A percentile compares a stretch with the other conserved stretches of the same genome.
Evolutionary conservation across 805 yeast genomes (phyloP).

Genomic region (Saccharomycopsis babjevae): DNA sequence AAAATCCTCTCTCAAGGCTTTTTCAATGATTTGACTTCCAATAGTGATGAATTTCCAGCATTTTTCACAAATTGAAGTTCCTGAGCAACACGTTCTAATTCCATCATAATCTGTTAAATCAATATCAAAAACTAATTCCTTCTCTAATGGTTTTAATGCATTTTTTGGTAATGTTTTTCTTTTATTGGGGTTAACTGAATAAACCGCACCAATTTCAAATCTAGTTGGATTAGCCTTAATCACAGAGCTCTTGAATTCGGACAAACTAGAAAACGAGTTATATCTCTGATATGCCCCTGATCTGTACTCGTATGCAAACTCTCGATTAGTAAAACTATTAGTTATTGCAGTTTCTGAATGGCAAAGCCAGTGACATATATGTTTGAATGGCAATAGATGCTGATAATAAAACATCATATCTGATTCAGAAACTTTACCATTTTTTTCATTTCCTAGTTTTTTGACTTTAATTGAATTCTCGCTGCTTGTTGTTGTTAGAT

Average conservation of each 20-base stretch:
- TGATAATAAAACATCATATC: constrained; percentile 70
- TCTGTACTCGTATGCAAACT: constrained; percentile 83
- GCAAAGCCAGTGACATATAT: constrained; percentile 79
- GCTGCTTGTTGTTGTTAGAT: not conserved
- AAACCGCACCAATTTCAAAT: constrained; percentile 92
- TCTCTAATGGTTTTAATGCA: constrained; percentile 69
- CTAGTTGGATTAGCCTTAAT: constrained; percentile 71
- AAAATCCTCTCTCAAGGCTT: constrained; percentile 73
- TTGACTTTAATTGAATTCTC: not conserved
- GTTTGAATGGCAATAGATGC: constrained; percentile 62
- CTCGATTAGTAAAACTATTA: constrained; percentile 73
- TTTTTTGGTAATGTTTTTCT: constrained; percentile 66
- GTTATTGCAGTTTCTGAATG: constrained; percentile 60
- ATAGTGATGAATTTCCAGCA: constrained; percentile 92
- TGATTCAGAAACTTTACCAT: constrained; percentile 33
- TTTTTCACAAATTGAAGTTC: constrained; percentile 71
- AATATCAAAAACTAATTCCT: constrained; percentile 91
- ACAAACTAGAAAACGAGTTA: constrained; percentile 56
- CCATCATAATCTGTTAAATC: constrained; percentile 97
- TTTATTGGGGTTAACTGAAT: constrained; percentile 78
- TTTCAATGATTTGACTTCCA: constrained; percentile 67
- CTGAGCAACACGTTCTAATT: constrained; percentile 85
- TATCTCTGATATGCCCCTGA: constrained; percentile 88
- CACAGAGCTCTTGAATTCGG: constrained; percentile 73
- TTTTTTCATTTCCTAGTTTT: not conserved